Percentiles rank a stretch among this genome's conserved stretches.
Conservation (phyloP, 208 protist genomes). For the Vickermania spadyakhi region DNA sequence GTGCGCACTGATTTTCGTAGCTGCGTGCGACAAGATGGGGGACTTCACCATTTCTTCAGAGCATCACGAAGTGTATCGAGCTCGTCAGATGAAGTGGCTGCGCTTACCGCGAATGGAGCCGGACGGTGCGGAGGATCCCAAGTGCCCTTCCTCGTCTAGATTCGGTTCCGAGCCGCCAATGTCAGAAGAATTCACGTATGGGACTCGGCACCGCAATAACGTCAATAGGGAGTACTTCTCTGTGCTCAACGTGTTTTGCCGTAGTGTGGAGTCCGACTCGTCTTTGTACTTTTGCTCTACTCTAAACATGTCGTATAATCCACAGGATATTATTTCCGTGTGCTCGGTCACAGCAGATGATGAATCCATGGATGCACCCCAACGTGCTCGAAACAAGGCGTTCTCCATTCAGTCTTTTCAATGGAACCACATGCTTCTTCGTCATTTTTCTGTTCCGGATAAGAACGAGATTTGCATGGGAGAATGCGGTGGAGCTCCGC, state of each 20-base stretch:
- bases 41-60: constrained; percentile 8
- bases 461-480: not conserved
- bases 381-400: not conserved
- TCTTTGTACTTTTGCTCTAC: constrained; percentile 67
- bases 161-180: not conserved
- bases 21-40: constrained; percentile 20
- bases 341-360: not conserved
- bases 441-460: not conserved
- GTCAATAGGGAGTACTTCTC: not conserved
- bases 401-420: constrained; percentile 17
- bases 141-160: not conserved
- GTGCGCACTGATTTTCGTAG: constrained; percentile 61
- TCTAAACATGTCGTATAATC: constrained; percentile 43
- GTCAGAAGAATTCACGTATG: not conserved
- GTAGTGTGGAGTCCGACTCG: constrained; percentile 8
- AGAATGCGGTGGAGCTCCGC: not conserved
- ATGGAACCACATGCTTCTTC: constrained; percentile 14
- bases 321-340: constrained; percentile 23
- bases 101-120: constrained; percentile 15
- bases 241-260: not conserved
- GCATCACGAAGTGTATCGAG: constrained; percentile 38
- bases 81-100: constrained; percentile 42
- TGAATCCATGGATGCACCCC: not conserved
- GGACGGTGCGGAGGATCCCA: not conserved
- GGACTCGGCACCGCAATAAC: not conserved